Percentiles rank a stretch among this genome's conserved stretches.
These are phyloP conservation scores for Xylogone sp. DNA, from an alignment of 2,329 filamentous ascomycete species.

Conservation along the genomic window DNA sequence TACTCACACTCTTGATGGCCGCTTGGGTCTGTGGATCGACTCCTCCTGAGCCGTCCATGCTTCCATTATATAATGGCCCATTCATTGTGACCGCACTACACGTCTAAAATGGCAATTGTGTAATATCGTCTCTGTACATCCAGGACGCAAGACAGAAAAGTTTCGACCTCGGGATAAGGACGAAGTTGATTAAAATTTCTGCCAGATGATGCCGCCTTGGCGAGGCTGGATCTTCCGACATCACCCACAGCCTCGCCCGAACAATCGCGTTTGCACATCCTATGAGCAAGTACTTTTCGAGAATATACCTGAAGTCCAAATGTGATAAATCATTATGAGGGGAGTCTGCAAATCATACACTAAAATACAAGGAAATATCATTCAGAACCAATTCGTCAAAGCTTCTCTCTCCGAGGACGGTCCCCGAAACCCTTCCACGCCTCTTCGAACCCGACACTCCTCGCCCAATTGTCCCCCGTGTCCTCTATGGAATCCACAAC, in stretches of 20 bases:
- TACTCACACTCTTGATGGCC: conserved; percentile 26
- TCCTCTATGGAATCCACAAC: conserved; percentile 58
- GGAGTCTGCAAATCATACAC: too few relatives aligned
- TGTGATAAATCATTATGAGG: too few relatives aligned
- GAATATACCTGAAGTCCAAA: too few relatives aligned
- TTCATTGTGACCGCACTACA: conserved; percentile 15
- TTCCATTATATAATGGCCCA: conserved; percentile 16
- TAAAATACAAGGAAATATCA: too few relatives aligned
- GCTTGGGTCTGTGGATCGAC: conserved; percentile 24
- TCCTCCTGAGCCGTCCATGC: conserved; percentile 7
- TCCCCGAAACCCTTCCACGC: conserved; percentile 52
- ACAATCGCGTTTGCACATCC: too few relatives aligned
- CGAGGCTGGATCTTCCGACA: background rate
- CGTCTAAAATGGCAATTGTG: background rate
- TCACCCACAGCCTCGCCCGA: background rate
- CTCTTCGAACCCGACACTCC: conserved; percentile 58
- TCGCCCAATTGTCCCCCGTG: conserved; percentile 53
- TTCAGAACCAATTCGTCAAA: conserved; percentile 7
- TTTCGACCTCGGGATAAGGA: background rate
- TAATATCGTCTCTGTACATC: background rate
- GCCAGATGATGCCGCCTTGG: background rate
- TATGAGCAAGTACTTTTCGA: too few relatives aligned
- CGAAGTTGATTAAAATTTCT: background rate
- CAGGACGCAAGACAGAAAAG: background rate
- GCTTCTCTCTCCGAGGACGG: conserved; percentile 11